Base-by-base conservation (phyloP, 2,329 filamentous ascomycete genomes). In the Talaromyces atroroseus region DNA sequence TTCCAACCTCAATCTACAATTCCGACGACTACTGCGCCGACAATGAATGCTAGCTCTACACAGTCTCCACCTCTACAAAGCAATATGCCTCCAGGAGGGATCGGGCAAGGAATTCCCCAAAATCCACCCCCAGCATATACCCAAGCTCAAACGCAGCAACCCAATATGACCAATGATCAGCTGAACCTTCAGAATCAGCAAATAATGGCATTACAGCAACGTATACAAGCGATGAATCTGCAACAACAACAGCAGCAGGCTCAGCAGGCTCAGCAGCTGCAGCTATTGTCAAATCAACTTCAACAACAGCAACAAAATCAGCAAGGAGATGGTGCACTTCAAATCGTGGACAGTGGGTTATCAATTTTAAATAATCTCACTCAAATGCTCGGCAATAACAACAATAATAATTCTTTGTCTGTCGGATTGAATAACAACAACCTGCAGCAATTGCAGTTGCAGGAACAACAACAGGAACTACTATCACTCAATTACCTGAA, bases 211-310 rank as follows among this genome's bases (percentile, higher is more conserved):
- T 49, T 58, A 32, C 21, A 58, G 21, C 50, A 58, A 20, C 56
- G 42, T 21, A 42, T 58, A 2, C 45, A 58, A 18, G 49, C 52
- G 45, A 58, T 58, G 50, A 54, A 49, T 20, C 34, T 58, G 38
- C 49, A 58, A 16, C 56, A 57, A n/a, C 54, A 57, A 11, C 54
- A 56, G 18, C 54, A 52, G 16, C 34, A 38, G 14, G 12, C 16
- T 12, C 34, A 32, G 29, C 29, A 32, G 11, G 29, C 29, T 2
- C 29, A 32, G 8, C 29, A 32, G 21, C 23, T 57, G 34, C 44
- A 53, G 36, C 12, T 57, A 4, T 32, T 57, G 3, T 29, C 49
- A 10, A 53, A 44, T 49, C 55, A 57, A 34, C 46, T 57, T 16
- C 45, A 49, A 21, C 42, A 46, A 10, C 49, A 49, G 21, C 49